Evolutionary conservation across 768 basidiomycete species (phyloP).

Genomic region (Phaeolepiota aurea): DNA sequence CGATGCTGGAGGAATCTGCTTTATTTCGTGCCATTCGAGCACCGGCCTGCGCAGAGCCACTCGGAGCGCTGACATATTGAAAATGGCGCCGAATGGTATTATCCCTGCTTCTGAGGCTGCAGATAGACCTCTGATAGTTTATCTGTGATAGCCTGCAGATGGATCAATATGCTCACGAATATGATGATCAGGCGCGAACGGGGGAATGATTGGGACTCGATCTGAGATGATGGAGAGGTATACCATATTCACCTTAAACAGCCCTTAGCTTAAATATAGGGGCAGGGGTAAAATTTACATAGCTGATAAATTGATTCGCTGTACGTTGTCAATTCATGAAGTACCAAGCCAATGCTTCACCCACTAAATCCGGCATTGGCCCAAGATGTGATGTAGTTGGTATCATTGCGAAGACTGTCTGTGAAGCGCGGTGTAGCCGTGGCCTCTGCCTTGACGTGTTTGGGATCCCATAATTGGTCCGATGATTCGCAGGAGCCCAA

Average conservation of each 20-base stretch:
- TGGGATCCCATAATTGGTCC: neutral
- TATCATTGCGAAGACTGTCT: slow-evolving; percentile 25
- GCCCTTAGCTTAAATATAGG: neutral
- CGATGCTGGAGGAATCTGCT: slow-evolving; percentile 17
- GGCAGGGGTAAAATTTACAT: neutral
- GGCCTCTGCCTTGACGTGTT: neutral
- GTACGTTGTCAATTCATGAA: neutral
- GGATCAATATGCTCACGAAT: slow-evolving; percentile 17
- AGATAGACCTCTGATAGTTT: neutral
- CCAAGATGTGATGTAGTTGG: slow-evolving; percentile 48
- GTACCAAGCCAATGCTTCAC: slow-evolving; percentile 8
- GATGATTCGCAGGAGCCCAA: neutral
- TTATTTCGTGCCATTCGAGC: slow-evolving; percentile 43
- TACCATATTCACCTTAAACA: slow-evolving; percentile 33
- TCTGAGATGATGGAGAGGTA: slow-evolving; percentile 36
- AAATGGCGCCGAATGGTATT: slow-evolving; percentile 32
- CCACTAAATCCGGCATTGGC: slow-evolving; percentile 47
- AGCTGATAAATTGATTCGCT: slow-evolving; percentile 26
- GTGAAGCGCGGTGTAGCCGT: neutral
- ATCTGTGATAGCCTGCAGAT: neutral
- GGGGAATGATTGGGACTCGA: slow-evolving; percentile 38
- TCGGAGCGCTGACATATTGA: slow-evolving; percentile 29
- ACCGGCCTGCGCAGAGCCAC: slow-evolving; percentile 26
- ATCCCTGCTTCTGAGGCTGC: slow-evolving; percentile 16
- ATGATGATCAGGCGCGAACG: slow-evolving; percentile 34